Percentiles rank a stretch among this genome's conserved stretches.
These are phyloP conservation scores for Zopfochytrium polystomum DNA, from an alignment of 371 early-diverging fungal species.

Conservation along the genomic window DNA sequence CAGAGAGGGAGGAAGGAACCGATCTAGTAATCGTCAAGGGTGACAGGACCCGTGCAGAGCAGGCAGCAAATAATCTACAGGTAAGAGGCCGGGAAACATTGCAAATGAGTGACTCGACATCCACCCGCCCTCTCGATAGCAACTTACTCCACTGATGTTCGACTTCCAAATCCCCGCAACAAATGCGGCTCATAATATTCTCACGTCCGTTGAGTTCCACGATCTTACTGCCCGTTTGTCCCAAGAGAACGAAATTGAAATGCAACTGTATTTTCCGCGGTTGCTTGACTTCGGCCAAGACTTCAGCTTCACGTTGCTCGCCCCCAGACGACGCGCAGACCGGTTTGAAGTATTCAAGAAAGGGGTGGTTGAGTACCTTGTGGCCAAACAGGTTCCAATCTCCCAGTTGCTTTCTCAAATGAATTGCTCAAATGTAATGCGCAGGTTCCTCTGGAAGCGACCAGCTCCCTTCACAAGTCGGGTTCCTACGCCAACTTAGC, in stretches of 20 bases:
- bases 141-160: no score
- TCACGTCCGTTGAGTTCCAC: no score
- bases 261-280: no score
- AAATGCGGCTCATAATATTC: no score
- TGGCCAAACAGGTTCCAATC: constrained; percentile 37
- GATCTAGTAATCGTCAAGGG: constrained; percentile 38
- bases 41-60: constrained; percentile 28
- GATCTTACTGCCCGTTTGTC: no score
- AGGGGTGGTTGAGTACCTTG: constrained; percentile 40
- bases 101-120: no score
- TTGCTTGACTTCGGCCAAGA: constrained; percentile 13
- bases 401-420: neutral
- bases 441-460: constrained; percentile 4
- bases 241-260: no score
- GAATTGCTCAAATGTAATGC: constrained; percentile 23
- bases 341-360: constrained; percentile 43
- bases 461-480: constrained; percentile 14
- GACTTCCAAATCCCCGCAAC: no score
- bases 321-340: constrained; percentile 16
- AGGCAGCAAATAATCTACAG: no score
- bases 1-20: constrained; percentile 43
- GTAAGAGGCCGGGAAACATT: no score
- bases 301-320: constrained; percentile 32
- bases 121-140: no score
- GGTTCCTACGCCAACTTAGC: constrained; percentile 42